These are phyloP conservation scores for Candida anglica DNA, from an alignment of 805 yeast genomes.

Conservation along the genomic window DNA sequence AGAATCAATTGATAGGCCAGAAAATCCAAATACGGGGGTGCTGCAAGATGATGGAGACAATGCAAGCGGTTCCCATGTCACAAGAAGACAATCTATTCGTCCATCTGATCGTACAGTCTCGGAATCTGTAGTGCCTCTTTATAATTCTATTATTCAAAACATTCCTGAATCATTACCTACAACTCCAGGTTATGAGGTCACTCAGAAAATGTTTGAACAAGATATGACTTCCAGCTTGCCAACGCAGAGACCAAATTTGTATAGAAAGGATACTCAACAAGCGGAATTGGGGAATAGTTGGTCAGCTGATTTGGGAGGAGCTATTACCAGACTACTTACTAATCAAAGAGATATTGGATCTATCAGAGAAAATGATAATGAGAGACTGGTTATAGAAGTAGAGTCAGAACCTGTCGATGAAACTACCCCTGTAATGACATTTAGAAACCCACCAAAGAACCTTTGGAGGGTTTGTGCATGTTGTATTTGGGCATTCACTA, in stretches of 20 bases:
- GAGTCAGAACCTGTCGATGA: no score
- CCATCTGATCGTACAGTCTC: not conserved
- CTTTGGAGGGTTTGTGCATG: constrained; percentile 32
- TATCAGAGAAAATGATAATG: not conserved
- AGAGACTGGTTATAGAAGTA: no score
- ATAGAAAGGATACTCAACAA: not conserved
- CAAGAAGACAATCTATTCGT: not conserved
- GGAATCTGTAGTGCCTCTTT: constrained; percentile 3
- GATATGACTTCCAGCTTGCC: not conserved
- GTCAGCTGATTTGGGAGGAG: not conserved
- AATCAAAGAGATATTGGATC: not conserved
- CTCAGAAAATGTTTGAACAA: constrained; percentile 1
- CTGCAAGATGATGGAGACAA: no score
- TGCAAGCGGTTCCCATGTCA: no score
- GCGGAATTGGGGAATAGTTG: not conserved
- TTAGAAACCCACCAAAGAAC: constrained; percentile 17
- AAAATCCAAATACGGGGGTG: no score
- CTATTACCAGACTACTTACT: no score
- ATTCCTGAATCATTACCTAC: constrained; percentile 39
- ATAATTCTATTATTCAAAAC: constrained; percentile 16
- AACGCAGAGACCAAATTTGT: constrained; percentile 1
- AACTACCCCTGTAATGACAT: constrained; percentile 8
- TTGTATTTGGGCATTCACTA: constrained; percentile 35
- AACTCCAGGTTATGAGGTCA: constrained; percentile 35
- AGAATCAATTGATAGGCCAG: no score